A percentile compares a stretch with the other conserved stretches of the same genome.
These are phyloP conservation scores for Eucommia ulmoides DNA, from an alignment of 257 asterid genomes.

Conservation along the genomic window DNA sequence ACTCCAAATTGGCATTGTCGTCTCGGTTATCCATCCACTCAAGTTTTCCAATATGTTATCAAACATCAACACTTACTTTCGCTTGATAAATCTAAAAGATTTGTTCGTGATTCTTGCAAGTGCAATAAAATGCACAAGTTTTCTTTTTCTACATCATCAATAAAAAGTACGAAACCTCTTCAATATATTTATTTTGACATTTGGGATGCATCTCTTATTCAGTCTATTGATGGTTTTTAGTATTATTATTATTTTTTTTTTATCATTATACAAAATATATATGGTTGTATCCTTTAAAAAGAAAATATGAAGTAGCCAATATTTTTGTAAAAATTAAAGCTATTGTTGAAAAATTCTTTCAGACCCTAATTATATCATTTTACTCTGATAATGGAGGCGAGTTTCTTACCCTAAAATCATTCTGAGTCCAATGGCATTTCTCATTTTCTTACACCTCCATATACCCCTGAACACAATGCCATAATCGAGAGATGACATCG, in stretches of 20 bases:
- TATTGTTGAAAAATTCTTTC: conserved; percentile 1
- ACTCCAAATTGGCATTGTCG: background rate
- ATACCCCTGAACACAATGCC: conserved; percentile 1
- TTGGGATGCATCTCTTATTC: too few relatives aligned
- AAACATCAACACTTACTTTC: background rate
- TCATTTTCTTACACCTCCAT: background rate
- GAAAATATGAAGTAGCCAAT: background rate
- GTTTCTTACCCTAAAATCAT: background rate
- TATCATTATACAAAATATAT: background rate
- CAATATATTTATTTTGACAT: too few relatives aligned
- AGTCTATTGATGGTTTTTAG: background rate
- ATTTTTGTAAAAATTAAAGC: background rate
- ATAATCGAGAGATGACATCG: background rate
- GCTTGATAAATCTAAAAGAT: background rate
- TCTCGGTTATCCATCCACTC: conserved; percentile 6
- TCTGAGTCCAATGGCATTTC: background rate
- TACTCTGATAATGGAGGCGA: background rate
- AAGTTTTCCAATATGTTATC: background rate
- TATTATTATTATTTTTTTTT: conserved; percentile 4
- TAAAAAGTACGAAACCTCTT: background rate
- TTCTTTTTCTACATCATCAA: background rate
- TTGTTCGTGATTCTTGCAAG: background rate
- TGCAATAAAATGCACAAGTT: conserved; percentile 3
- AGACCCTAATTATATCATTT: background rate
- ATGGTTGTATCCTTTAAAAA: background rate